Evolutionary conservation across 768 basidiomycete genomes (phyloP).

Genomic region (Leccinum imitatum): DNA sequence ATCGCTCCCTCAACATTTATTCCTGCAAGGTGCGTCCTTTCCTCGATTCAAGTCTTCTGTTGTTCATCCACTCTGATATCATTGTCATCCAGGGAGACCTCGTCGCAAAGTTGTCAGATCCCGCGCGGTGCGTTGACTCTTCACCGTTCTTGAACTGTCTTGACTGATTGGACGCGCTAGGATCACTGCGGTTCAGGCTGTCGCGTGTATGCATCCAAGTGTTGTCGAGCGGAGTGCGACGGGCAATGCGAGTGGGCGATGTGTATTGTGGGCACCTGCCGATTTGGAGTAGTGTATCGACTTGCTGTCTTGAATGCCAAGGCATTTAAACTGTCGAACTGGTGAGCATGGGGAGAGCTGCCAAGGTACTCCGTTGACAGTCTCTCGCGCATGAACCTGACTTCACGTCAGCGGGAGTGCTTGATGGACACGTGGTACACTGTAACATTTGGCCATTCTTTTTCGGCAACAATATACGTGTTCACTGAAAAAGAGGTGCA

Average conservation of each 20-base stretch:
- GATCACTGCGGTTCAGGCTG: slow-evolving; percentile 84
- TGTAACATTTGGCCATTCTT: no score
- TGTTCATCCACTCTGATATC: neutral
- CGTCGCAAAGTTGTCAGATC: slow-evolving; percentile 61
- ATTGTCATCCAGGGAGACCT: slow-evolving; percentile 56
- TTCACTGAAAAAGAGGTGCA: no score
- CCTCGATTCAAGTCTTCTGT: no score
- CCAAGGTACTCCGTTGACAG: no score
- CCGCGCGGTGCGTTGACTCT: slow-evolving; percentile 42
- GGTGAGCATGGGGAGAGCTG: no score
- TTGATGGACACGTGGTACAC: no score
- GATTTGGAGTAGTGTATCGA: neutral
- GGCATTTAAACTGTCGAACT: neutral
- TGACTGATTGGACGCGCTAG: slow-evolving; percentile 32
- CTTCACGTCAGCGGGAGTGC: no score
- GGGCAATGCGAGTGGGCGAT: slow-evolving; percentile 78
- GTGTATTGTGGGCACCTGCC: slow-evolving; percentile 71
- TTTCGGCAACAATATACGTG: no score
- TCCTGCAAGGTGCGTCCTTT: slow-evolving; percentile 57
- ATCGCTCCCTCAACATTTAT: slow-evolving; percentile 73
- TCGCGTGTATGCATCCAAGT: slow-evolving; percentile 82
- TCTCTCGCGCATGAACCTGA: no score
- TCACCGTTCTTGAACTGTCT: neutral
- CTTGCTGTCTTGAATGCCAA: neutral
- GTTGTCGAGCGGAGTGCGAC: slow-evolving; percentile 72